Percentiles rank a stretch among this genome's conserved stretches.
Conservation (phyloP, 1,139 yeast species). For the Yamadazyma epiphylla region DNA sequence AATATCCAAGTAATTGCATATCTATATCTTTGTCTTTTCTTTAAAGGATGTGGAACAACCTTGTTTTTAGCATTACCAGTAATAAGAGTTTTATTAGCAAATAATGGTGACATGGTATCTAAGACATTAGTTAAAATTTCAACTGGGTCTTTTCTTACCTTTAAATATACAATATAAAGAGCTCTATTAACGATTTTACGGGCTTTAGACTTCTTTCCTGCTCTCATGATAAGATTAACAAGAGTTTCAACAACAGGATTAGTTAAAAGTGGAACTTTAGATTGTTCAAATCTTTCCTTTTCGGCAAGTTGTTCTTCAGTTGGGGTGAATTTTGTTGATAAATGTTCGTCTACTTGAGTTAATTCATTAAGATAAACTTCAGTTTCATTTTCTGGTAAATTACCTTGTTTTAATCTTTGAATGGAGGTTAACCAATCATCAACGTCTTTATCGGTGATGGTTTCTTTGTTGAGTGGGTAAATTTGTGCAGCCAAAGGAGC, state of each 20-base stretch:
- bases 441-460: constrained; percentile 52
- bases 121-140: constrained; percentile 67
- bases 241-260: constrained; percentile 77
- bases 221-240: constrained; percentile 85
- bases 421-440: constrained; percentile 67
- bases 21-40: constrained; percentile 77
- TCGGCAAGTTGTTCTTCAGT: constrained; percentile 57
- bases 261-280: constrained; percentile 56
- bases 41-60: constrained; percentile 79
- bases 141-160: constrained; percentile 74
- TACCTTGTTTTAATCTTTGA: constrained; percentile 46
- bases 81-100: constrained; percentile 71
- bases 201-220: constrained; percentile 85
- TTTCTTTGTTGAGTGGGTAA: constrained; percentile 35
- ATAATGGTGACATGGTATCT: constrained; percentile 82
- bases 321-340: constrained; percentile 48
- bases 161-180: constrained; percentile 71
- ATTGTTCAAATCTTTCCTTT: constrained; percentile 44
- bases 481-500: constrained; percentile 31
- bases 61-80: constrained; percentile 84
- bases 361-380: constrained; percentile 44
- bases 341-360: constrained; percentile 30
- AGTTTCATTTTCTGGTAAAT: constrained; percentile 25
- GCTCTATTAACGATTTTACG: constrained; percentile 73
- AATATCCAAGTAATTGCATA: constrained; percentile 88